phyloP scores from a whole-genome alignment of 176 grass and related monocot genomes.

The Triticum urartu region DNA sequence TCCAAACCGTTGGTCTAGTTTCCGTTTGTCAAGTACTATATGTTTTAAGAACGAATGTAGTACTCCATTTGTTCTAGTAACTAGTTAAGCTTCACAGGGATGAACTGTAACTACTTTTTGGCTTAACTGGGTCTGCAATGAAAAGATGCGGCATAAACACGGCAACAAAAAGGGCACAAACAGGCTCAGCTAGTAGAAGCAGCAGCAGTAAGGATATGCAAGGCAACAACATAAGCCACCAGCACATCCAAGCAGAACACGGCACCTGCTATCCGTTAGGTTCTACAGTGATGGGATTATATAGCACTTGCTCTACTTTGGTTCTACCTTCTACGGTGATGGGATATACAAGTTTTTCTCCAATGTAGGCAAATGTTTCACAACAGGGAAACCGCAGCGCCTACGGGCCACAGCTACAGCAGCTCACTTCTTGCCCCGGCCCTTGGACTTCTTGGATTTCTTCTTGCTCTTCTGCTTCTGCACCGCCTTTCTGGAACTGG shows the following conservation, averaged over 20 bases:
- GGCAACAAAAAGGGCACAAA: too few species aligned
- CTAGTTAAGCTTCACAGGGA: too few species aligned
- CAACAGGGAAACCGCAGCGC: neutral
- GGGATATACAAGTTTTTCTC: neutral
- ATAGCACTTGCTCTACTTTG: neutral
- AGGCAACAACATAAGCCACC: neutral
- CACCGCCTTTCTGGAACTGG: neutral
- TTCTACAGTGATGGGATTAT: neutral
- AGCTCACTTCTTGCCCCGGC: constrained; percentile 33
- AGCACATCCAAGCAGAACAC: neutral
- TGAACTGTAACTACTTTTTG: too few species aligned
- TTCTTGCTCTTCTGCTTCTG: constrained; percentile 9
- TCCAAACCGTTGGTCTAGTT: neutral
- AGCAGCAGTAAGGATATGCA: too few species aligned
- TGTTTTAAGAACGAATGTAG: too few species aligned
- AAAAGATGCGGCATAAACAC: too few species aligned
- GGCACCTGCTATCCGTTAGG: neutral
- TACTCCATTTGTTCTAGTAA: too few species aligned
- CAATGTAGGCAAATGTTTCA: neutral
- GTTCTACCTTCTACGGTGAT: neutral
- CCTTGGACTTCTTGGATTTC: constrained; percentile 10
- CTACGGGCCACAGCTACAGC: neutral
- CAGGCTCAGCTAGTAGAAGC: too few species aligned
- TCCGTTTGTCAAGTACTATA: too few species aligned
- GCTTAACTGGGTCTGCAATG: too few species aligned